A percentile compares a stretch with the other conserved stretches of the same genome.
Conservation (phyloP, 2,329 filamentous ascomycete species). For the Alternaria alternata region DNA sequence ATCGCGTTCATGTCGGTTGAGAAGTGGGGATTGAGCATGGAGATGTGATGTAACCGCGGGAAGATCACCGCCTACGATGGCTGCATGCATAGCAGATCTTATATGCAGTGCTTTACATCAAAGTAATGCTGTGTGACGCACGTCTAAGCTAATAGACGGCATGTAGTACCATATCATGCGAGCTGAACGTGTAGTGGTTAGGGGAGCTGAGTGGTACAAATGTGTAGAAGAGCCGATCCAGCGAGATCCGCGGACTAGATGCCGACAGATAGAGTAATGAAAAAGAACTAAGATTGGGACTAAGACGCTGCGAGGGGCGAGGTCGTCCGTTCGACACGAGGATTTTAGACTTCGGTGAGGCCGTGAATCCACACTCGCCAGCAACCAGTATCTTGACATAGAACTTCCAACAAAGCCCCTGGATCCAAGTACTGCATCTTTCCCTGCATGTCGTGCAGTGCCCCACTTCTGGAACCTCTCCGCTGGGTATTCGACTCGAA, state of each 20-base stretch:
- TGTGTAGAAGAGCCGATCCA: not conserved
- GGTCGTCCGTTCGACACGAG: not conserved
- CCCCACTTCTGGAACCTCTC: not conserved
- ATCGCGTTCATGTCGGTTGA: not conserved
- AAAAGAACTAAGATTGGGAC: not conserved
- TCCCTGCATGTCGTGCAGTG: not conserved
- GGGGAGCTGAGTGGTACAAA: not conserved
- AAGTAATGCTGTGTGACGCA: not conserved
- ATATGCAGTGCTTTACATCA: not conserved
- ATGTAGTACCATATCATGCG: not conserved
- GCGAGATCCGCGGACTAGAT: not conserved
- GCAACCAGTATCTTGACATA: not conserved
- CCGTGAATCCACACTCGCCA: not conserved
- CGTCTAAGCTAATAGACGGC: not conserved
- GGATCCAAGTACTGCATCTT: not conserved
- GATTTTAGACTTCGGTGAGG: not conserved
- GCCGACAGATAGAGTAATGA: not conserved
- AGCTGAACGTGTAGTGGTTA: not conserved
- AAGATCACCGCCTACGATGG: not conserved
- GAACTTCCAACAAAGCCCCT: not conserved
- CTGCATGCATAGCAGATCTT: not conserved
- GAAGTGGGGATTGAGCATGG: not conserved
- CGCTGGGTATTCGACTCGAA: not conserved
- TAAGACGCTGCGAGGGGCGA: not conserved
- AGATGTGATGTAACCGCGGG: not conserved